These are phyloP conservation scores for Xylaria sp. DNA, from an alignment of 2,329 filamentous ascomycete genomes.

Conservation along the genomic window DNA sequence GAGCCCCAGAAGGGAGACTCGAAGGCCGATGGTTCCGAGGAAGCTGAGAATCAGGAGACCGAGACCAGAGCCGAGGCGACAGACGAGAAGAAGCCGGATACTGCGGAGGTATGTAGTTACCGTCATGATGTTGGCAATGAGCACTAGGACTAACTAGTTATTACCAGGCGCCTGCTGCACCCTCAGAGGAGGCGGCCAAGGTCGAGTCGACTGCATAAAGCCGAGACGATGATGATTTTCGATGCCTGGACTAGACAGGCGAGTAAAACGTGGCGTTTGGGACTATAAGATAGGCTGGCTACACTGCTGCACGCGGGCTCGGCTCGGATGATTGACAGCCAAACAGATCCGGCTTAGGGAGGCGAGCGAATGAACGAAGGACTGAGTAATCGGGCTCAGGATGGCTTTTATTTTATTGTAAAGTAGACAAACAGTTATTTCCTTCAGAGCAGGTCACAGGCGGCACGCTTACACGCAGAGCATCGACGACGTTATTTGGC, in stretches of 20 bases:
- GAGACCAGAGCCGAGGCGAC: slow-evolving; percentile 38
- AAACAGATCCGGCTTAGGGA: slow-evolving; percentile 3
- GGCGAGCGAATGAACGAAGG: slow-evolving; percentile 4
- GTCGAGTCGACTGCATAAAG: slow-evolving; percentile 26
- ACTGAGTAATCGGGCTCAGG: slow-evolving; percentile 15
- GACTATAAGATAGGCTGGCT: slow-evolving; percentile 21
- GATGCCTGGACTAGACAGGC: slow-evolving; percentile 10
- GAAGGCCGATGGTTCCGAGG: slow-evolving; percentile 36
- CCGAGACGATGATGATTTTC: slow-evolving; percentile 6
- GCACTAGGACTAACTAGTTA: too few relatives aligned
- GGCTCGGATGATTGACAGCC: slow-evolving; percentile 3
- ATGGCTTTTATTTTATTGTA: slow-evolving; percentile 34
- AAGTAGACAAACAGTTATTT: slow-evolving; percentile 29
- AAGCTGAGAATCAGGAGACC: slow-evolving; percentile 45
- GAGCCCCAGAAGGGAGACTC: slow-evolving; percentile 37
- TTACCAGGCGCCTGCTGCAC: slow-evolving; percentile 12
- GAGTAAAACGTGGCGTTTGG: slow-evolving; percentile 20
- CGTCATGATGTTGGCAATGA: not conserved
- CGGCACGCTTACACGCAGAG: slow-evolving; percentile 4
- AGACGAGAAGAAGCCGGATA: slow-evolving; percentile 25
- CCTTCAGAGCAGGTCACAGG: slow-evolving; percentile 17
- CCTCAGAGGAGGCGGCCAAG: slow-evolving; percentile 36
- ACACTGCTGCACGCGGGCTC: slow-evolving; percentile 8
- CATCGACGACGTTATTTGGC: too few relatives aligned
- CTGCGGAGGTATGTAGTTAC: slow-evolving; percentile 37